Base-by-base conservation (phyloP, 2,329 filamentous ascomycete genomes). In the Fusarium buharicum region DNA sequence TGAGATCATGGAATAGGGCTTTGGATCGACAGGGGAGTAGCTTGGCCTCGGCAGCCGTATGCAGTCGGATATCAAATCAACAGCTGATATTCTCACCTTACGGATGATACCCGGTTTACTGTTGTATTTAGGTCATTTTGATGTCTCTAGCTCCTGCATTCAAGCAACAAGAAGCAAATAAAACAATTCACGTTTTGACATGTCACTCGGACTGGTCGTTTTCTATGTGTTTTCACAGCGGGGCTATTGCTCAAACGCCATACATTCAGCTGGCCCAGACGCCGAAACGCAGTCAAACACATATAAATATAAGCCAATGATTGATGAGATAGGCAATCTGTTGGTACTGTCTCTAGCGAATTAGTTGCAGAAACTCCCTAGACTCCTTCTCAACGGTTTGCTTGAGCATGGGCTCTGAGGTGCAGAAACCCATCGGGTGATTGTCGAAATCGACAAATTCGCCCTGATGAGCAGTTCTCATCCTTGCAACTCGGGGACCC, bases 221-320 rank as follows among this genome's bases (percentile, higher is more conserved):
- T 59, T 45, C 45, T 37, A 47, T 40, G 41, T 38, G 27, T 34
- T 53, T 49, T 55, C 51, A 34, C 41, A 43, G 46, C 41, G 38
- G 36, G 36, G 57, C 59, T 61, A 52, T 50, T 56, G 56, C 51
- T 36, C 45, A 61, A 53, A 55, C 55, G 31, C 48, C 55, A 59
- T 41, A 48, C 22, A 22, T 33, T 31, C 37, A 51, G n/a, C 18
- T 36, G 34, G n/a, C 16, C 44, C 33, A 18, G 54, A 38, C 36
- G 52, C 54, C 45, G 28, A 12, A 30, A 24, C 22, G 22, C 22
- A 24, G 4, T 8, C 22, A 24, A 24, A 24, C 22, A 24, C 6
- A 8, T 24, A 24, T 24, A 8, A 24, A 24, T 24, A 8, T 24
- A 8, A 30, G 28, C 28, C 28, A 30, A 30, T 13, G 28, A 30